Evolutionary conservation across 345 rosid genomes (phyloP).

Genomic region (Brassica juncea): DNA sequence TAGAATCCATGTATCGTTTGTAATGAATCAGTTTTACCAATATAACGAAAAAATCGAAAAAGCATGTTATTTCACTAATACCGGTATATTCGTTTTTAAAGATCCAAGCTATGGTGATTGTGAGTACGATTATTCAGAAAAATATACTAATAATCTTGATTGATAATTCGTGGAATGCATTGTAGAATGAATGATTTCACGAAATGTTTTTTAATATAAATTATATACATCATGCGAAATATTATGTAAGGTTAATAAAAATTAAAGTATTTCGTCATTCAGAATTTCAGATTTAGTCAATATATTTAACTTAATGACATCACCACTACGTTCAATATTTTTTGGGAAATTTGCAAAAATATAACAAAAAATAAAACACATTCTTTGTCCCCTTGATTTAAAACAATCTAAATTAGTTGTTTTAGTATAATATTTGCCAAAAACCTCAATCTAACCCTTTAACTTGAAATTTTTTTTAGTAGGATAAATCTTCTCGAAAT

Average conservation of each 20-base stretch:
- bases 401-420: too few species aligned
- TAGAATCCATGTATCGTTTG: conserved; percentile 22
- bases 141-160: neutral
- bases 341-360: too few species aligned
- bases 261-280: neutral
- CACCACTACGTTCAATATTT: neutral
- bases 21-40: conserved; percentile 16
- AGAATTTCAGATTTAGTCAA: neutral
- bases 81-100: neutral
- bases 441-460: too few species aligned
- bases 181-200: neutral
- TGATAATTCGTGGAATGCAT: neutral
- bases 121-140: neutral
- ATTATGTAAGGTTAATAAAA: neutral
- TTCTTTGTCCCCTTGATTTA: too few species aligned
- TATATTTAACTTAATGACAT: neutral
- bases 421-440: too few species aligned
- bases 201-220: too few species aligned
- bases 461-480: too few species aligned
- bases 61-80: neutral
- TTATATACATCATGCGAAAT: neutral
- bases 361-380: too few species aligned
- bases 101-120: conserved; percentile 23
- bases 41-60: neutral
- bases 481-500: too few species aligned